phyloP scores from a whole-genome alignment of 805 yeast genomes.

The Aciculoconidium aculeatum region DNA sequence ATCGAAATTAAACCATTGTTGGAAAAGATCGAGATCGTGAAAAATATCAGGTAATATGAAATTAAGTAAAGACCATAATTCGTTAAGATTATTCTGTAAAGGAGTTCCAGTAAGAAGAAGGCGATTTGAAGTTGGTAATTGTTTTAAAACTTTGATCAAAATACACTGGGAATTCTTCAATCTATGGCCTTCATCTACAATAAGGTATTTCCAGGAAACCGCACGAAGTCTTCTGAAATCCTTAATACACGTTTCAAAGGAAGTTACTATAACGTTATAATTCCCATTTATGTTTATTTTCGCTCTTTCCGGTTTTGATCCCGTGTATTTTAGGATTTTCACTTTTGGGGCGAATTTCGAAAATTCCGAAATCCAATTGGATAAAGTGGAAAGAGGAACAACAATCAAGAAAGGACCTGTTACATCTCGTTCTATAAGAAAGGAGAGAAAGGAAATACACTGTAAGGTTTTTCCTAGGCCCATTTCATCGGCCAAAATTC shows the following conservation, averaged over 20 bases:
- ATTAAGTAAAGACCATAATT: conserved; percentile 87
- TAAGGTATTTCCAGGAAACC: conserved; percentile 70
- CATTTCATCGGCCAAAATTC: conserved; percentile 96
- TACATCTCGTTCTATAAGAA: conserved; percentile 71
- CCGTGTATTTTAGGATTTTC: conserved; percentile 58
- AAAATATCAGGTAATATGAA: conserved; percentile 91
- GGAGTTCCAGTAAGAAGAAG: conserved; percentile 94
- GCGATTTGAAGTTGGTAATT: conserved; percentile 62
- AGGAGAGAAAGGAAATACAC: conserved; percentile 72
- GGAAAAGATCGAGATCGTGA: conserved; percentile 82
- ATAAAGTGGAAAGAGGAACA: conserved; percentile 79
- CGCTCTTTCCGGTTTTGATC: conserved; percentile 53
- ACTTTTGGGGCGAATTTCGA: conserved; percentile 66
- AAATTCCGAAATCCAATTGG: conserved; percentile 80
- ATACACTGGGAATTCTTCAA: conserved; percentile 79
- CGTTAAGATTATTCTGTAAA: conserved; percentile 82
- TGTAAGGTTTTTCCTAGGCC: conserved; percentile 94
- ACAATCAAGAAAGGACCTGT: conserved; percentile 74
- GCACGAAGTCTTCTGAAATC: conserved; percentile 55
- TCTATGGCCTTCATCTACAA: conserved; percentile 95
- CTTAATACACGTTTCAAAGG: conserved; percentile 72
- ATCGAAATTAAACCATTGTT: conserved; percentile 89
- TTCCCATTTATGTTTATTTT: conserved; percentile 25
- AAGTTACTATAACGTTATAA: conserved; percentile 60
- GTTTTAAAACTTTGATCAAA: conserved; percentile 66